Evolutionary conservation across 1,139 yeast species (phyloP).

Genomic region (Candida tunisiensis): DNA sequence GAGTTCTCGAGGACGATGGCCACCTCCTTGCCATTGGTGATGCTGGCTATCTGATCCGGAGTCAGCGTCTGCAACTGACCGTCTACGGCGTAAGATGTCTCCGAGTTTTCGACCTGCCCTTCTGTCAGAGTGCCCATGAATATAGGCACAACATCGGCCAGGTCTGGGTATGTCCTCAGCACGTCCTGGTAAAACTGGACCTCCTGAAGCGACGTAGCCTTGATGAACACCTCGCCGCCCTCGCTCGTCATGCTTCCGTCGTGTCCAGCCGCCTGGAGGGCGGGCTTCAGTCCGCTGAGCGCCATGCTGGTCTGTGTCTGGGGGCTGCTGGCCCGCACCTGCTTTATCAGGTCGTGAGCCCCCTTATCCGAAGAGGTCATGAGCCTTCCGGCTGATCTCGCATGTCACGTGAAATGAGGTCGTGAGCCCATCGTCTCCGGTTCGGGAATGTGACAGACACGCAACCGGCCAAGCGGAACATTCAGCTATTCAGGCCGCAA

Average conservation of each 20-base stretch:
- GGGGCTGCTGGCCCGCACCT: not conserved
- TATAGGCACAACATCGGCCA: slow-evolving; percentile 19
- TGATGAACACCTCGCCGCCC: slow-evolving; percentile 53
- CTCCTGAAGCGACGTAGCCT: slow-evolving; percentile 49
- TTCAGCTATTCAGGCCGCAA: no score
- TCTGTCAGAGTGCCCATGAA: slow-evolving; percentile 23
- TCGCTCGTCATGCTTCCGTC: slow-evolving; percentile 51
- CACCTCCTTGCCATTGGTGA: slow-evolving; percentile 8
- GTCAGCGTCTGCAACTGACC: slow-evolving; percentile 1
- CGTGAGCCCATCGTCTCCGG: no score
- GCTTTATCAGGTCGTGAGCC: no score
- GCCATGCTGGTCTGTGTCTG: not conserved
- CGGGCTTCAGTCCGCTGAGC: slow-evolving; percentile 4
- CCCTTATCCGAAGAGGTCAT: no score
- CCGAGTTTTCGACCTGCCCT: slow-evolving; percentile 8
- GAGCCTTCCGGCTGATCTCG: no score
- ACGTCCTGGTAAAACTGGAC: slow-evolving; percentile 43
- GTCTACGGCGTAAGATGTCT: not conserved
- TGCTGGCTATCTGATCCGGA: slow-evolving; percentile 3
- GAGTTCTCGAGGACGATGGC: slow-evolving; percentile 59
- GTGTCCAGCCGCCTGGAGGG: slow-evolving; percentile 74
- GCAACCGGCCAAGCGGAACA: not conserved
- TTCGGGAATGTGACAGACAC: no score
- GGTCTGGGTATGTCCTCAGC: slow-evolving; percentile 7
- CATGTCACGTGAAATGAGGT: no score